phyloP scores from a whole-genome alignment of 2,329 filamentous ascomycete species.

The Alternaria triticimaculans region DNA sequence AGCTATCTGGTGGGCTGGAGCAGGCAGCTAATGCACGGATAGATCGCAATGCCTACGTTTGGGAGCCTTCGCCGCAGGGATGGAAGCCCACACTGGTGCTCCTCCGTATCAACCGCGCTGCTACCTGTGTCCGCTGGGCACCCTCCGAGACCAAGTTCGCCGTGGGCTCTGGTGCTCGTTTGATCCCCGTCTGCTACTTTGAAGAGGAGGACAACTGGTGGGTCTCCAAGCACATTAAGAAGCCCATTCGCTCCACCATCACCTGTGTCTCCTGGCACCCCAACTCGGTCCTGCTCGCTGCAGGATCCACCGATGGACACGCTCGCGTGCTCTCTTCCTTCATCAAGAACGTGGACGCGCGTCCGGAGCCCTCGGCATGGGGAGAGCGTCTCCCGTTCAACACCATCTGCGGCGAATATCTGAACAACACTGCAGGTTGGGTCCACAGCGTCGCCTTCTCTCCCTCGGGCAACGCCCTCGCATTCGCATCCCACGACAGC shows the following conservation, averaged over 20 bases:
- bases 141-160: constrained; percentile 97
- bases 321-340: constrained; percentile 94
- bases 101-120: constrained; percentile 94
- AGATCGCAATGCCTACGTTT: constrained; percentile 98
- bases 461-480: constrained; percentile 88
- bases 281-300: constrained; percentile 92
- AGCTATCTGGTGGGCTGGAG: not conserved
- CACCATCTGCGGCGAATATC: constrained; percentile 94
- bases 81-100: constrained; percentile 98
- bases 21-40: constrained; percentile 22
- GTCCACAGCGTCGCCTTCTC: constrained; percentile 93
- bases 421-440: constrained; percentile 98
- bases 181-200: constrained; percentile 98
- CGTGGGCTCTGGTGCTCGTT: constrained; percentile 91
- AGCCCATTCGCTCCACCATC: constrained; percentile 96
- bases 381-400: constrained; percentile 96
- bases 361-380: constrained; percentile 88
- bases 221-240: constrained; percentile 99
- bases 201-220: constrained; percentile 99
- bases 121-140: constrained; percentile 96
- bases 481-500: constrained; percentile 94
- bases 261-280: constrained; percentile 96
- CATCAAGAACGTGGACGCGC: constrained; percentile 90
- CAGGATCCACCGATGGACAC: constrained; percentile 96
- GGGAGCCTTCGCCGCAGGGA: constrained; percentile 89